phyloP scores from a whole-genome alignment of 345 rosid genomes.

The Salix brachista region DNA sequence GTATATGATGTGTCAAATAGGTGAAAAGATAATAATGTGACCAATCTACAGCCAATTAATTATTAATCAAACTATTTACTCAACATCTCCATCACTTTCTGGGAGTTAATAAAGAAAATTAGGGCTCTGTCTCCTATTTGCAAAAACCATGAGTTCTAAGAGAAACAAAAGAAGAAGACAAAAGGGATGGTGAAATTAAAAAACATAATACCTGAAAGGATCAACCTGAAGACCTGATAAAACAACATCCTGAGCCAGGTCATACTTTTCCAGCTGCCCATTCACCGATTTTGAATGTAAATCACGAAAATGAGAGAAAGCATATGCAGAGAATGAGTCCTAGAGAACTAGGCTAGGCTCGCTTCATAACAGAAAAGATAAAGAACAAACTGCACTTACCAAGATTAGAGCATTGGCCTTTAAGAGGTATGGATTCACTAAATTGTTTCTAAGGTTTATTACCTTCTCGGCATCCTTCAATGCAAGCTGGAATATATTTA shows the following conservation, averaged over 20 bases:
- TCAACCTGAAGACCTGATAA: conserved; percentile 87
- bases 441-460: conserved; percentile 44
- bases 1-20: not conserved
- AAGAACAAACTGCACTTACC: conserved; percentile 39
- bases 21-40: not conserved
- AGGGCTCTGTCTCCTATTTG: not conserved
- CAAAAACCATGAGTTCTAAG: not conserved
- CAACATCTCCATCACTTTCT: conserved; percentile 2
- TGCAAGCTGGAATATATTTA: conserved; percentile 61
- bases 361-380: not conserved
- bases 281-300: conserved; percentile 11
- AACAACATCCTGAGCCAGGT: conserved; percentile 62
- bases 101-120: not conserved
- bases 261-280: conserved; percentile 84
- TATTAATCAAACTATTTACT: not conserved
- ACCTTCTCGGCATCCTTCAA: conserved; percentile 90
- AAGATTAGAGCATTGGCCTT: conserved; percentile 71
- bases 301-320: not conserved
- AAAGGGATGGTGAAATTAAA: conserved; percentile 1
- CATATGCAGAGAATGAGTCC: conserved; percentile 5
- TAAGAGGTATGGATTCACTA: conserved; percentile 48
- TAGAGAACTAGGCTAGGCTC: conserved; percentile 1
- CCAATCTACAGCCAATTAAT: not conserved
- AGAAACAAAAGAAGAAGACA: not conserved
- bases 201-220: conserved; percentile 63